Base-by-base conservation (phyloP, 257 asterid species). In the Solanum etuberosum region DNA sequence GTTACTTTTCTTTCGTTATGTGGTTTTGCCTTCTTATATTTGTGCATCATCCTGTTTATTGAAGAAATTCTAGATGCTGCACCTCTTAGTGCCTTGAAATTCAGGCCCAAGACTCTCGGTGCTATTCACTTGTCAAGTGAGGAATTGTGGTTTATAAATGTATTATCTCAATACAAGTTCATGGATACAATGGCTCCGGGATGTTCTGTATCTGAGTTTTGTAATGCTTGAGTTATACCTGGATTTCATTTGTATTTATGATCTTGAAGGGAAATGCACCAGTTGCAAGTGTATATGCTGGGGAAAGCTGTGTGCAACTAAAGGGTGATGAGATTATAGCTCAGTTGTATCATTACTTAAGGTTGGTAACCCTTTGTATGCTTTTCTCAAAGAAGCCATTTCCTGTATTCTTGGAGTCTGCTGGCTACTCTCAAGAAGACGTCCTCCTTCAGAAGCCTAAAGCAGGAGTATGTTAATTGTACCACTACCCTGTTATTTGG, bases 401-500 rank as follows among this genome's bases (percentile, higher is more conserved):
- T 91, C 95, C 94, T 2, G 92, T 93, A 68, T 95, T 95, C 90
- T 89, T 94, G 91, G 98, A 91, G 86, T 83, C 94, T 72, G 94
- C 98, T 46, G 94, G 92, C 81, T 93, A 90, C 74, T 89, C 93
- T 71, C 93, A 88, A 89, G 91, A 90, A 54, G 90, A 93, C 71
- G 98, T 95, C 85, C 95, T 95, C 7, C 96, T 95, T 86, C 96
- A 94, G 92, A 92, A 94, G 88, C 98, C 95, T 86, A 95, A 95
- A 92, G 98, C 98, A 35, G 98, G 98, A 92, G 97, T 94, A 92
- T 68, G 93, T 68, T 86, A 61, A 86, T 84, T 46, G 5, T 83
- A 65, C 65, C 65, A 43, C 40, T 78, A 43, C 84, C 25, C 27
- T 78, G 16, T 25, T 77, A 40, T 43, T 78, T 78, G 40, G 65